These are phyloP conservation scores for Daedalea quercina DNA, from an alignment of 768 basidiomycete genomes.

Conservation along the genomic window DNA sequence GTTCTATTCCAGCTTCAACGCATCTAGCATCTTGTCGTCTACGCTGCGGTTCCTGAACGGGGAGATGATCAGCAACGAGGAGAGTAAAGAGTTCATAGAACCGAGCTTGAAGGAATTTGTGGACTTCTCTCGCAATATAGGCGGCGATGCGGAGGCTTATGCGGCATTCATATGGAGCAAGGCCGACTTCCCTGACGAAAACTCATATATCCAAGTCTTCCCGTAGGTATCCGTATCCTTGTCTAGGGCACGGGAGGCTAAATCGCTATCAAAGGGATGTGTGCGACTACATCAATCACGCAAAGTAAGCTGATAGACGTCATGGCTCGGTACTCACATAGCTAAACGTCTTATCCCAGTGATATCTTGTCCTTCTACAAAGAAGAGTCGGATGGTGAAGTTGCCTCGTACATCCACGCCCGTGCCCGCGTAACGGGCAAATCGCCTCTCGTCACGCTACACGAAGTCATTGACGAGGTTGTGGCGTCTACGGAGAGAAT, in stretches of 20 bases:
- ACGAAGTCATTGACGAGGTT: slow-evolving; percentile 10
- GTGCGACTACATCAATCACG: not conserved
- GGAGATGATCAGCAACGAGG: slow-evolving; percentile 26
- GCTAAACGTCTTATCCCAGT: slow-evolving; percentile 1
- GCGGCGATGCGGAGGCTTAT: slow-evolving; percentile 30
- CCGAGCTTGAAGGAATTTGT: slow-evolving; percentile 20
- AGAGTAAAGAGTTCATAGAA: slow-evolving; percentile 20
- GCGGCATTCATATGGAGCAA: slow-evolving; percentile 30
- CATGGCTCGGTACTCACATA: not conserved
- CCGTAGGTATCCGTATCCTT: slow-evolving; percentile 19
- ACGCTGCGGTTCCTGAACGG: slow-evolving; percentile 31
- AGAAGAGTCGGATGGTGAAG: slow-evolving; percentile 11
- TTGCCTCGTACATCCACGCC: slow-evolving; percentile 11
- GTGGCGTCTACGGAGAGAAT: not conserved
- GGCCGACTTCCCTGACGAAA: slow-evolving; percentile 20
- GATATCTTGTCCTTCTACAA: slow-evolving; percentile 17
- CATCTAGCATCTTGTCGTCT: slow-evolving; percentile 29
- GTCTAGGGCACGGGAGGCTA: not conserved
- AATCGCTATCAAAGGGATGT: not conserved
- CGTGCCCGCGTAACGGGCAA: slow-evolving; percentile 8
- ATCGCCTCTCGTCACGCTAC: not conserved
- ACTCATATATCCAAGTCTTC: slow-evolving; percentile 31
- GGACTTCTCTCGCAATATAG: slow-evolving; percentile 19
- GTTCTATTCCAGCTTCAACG: slow-evolving; percentile 23
- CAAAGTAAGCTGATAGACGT: slow-evolving; percentile 1